These are phyloP conservation scores for Hymenoscyphus repandus DNA, from an alignment of 2,329 filamentous ascomycete species.

Conservation along the genomic window DNA sequence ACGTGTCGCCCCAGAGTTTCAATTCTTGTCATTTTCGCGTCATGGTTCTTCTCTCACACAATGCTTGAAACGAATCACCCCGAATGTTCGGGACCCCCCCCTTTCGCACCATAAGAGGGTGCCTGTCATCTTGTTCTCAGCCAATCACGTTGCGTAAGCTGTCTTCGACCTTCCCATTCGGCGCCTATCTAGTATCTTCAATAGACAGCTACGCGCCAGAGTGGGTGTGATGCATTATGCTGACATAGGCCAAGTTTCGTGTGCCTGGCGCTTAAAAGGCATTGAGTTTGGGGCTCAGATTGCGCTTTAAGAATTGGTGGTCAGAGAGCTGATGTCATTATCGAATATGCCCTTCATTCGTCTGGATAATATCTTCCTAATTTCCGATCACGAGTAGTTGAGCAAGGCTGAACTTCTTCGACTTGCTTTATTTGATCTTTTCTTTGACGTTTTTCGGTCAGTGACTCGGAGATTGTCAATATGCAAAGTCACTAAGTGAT, in stretches of 20 bases:
- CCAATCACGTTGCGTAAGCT: constrained; percentile 15
- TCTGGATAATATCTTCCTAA: constrained; percentile 3
- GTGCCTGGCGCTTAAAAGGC: constrained; percentile 23
- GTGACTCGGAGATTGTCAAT: neutral
- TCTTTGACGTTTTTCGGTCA: too few species aligned
- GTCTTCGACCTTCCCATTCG: constrained; percentile 18
- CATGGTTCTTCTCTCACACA: neutral
- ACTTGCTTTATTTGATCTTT: neutral
- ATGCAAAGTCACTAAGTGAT: too few species aligned
- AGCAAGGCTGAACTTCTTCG: neutral
- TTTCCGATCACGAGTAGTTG: constrained; percentile 8
- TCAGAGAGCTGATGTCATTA: constrained; percentile 7
- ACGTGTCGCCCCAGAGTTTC: constrained; percentile 1
- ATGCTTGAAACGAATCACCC: constrained; percentile 7
- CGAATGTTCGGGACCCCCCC: neutral
- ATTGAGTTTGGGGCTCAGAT: constrained; percentile 5
- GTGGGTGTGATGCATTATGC: constrained; percentile 19
- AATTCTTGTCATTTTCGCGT: neutral
- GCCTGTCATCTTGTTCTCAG: neutral
- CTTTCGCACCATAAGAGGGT: neutral
- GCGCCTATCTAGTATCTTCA: constrained; percentile 13
- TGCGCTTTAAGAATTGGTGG: neutral
- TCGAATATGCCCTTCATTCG: neutral
- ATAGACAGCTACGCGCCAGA: constrained; percentile 13
- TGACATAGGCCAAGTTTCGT: constrained; percentile 17